phyloP scores from a whole-genome alignment of 1,139 yeast species.

The Hyphopichia fennica region DNA sequence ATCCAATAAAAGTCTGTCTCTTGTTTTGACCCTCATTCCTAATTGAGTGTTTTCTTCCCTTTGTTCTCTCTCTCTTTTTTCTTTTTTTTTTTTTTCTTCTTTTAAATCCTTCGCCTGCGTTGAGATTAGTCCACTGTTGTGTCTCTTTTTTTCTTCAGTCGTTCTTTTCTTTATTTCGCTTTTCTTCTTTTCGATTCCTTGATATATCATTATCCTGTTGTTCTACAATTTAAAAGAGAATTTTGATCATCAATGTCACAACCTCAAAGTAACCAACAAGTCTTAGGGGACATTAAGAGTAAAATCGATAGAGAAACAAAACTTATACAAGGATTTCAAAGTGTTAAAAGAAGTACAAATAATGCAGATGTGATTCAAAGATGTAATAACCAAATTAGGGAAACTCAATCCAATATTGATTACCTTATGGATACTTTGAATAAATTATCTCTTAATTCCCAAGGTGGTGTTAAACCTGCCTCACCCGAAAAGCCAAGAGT shows the following conservation, averaged over 20 bases:
- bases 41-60: no score
- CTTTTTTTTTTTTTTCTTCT: background rate
- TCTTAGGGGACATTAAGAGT: slow-evolving; percentile 63
- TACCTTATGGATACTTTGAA: slow-evolving; percentile 77
- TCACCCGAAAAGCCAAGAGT: slow-evolving; percentile 9
- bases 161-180: background rate
- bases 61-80: background rate
- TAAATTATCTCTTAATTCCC: slow-evolving; percentile 48
- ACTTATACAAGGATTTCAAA: slow-evolving; percentile 83
- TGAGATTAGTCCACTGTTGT: background rate
- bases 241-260: slow-evolving; percentile 5
- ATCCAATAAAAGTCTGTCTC: no score
- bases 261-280: slow-evolving; percentile 22
- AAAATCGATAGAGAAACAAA: slow-evolving; percentile 88
- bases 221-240: no score
- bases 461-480: slow-evolving; percentile 6
- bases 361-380: slow-evolving; percentile 84
- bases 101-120: background rate
- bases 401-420: slow-evolving; percentile 87
- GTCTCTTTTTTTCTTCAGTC: background rate
- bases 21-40: no score
- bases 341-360: slow-evolving; percentile 72
- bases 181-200: slow-evolving; percentile 1
- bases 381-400: slow-evolving; percentile 88
- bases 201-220: background rate